phyloP scores from a whole-genome alignment of 345 rosid genomes.

The Anastatica hierochuntica region DNA sequence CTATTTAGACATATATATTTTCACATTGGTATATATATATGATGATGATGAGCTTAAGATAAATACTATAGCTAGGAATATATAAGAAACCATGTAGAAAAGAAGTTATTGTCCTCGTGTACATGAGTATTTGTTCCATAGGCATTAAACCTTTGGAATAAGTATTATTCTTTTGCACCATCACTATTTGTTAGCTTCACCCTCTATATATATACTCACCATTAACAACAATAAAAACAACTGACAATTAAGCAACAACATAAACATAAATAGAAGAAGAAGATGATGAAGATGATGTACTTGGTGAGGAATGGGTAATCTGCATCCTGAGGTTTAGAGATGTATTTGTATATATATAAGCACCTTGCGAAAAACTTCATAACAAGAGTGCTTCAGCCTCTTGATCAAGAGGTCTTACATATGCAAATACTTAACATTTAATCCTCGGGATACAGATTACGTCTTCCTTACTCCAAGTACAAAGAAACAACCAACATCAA shows the following conservation, averaged over 20 bases:
- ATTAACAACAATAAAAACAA: background rate
- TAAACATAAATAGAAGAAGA: no score
- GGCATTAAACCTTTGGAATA: constrained; percentile 25
- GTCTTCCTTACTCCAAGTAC: no score
- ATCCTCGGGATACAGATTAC: no score
- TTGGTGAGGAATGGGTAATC: constrained; percentile 10
- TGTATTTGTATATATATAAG: background rate
- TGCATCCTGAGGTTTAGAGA: constrained; percentile 31
- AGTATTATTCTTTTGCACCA: constrained; percentile 23
- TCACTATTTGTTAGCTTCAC: constrained; percentile 9
- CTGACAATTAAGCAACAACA: background rate
- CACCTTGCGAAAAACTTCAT: no score
- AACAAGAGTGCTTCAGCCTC: no score
- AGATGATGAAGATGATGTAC: background rate
- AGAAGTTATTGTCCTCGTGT: background rate
- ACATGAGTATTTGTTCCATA: constrained; percentile 21
- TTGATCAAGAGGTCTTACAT: no score
- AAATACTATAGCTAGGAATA: constrained; percentile 1
- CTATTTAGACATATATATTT: no score
- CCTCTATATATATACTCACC: constrained; percentile 8
- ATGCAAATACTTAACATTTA: no score
- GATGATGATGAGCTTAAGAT: background rate
- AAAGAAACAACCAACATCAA: no score
- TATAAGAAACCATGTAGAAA: no score
- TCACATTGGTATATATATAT: no score